Percentiles rank a stretch among this genome's conserved stretches.
phyloP scores from a whole-genome alignment of 2,329 filamentous ascomycete species.

The Stromatinia cepivora region DNA sequence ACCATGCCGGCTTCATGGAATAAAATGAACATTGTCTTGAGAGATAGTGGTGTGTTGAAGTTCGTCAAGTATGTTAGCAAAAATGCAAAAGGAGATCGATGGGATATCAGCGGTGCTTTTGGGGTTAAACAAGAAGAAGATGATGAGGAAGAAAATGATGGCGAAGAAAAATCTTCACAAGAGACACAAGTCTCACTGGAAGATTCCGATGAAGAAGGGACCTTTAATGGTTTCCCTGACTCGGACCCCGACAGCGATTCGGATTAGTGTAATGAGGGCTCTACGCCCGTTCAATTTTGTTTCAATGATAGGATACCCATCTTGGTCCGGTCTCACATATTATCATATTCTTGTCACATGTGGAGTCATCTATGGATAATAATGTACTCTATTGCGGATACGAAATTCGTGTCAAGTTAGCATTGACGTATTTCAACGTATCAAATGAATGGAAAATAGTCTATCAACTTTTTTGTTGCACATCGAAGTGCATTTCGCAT shows the following conservation, averaged over 20 bases:
- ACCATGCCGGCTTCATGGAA: conserved; percentile 79
- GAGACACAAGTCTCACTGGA: conserved; percentile 40
- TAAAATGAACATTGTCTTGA: conserved; percentile 82
- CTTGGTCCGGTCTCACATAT: not conserved
- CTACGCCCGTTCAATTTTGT: not conserved
- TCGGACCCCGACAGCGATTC: conserved; percentile 39
- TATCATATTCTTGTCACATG: conserved; percentile 17
- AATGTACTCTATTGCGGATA: conserved; percentile 4
- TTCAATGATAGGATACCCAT: not conserved
- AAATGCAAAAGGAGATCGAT: conserved; percentile 81
- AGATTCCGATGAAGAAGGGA: conserved; percentile 52
- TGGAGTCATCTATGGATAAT: conserved; percentile 7
- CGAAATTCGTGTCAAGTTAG: conserved; percentile 10
- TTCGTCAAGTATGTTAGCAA: conserved; percentile 96
- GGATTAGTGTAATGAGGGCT: conserved; percentile 29
- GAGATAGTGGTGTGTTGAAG: conserved; percentile 81
- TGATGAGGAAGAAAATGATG: conserved; percentile 43
- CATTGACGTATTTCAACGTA: conserved; percentile 8
- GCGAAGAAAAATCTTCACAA: conserved; percentile 34
- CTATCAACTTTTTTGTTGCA: conserved; percentile 19
- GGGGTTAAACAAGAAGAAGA: conserved; percentile 63
- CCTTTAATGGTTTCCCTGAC: conserved; percentile 59
- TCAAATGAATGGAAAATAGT: conserved; percentile 16
- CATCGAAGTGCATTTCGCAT: conserved; percentile 22
- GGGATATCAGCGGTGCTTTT: conserved; percentile 82